A percentile compares a stretch with the other conserved stretches of the same genome.
These are phyloP conservation scores for Bruguiera parviflora DNA, from an alignment of 345 rosid genomes.

Conservation along the genomic window DNA sequence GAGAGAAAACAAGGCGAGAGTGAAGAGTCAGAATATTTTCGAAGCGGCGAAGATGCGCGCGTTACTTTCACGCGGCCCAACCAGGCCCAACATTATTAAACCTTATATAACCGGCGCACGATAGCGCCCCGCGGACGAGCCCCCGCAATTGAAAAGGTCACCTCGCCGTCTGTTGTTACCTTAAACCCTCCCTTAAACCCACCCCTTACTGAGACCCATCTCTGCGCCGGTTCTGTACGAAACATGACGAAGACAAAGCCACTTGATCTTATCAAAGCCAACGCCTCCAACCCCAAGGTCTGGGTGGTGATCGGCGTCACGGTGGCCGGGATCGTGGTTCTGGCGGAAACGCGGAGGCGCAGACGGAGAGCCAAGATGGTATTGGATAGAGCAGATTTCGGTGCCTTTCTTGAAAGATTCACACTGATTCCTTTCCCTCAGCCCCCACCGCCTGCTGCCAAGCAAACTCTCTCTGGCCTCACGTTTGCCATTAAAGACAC, in stretches of 20 bases:
- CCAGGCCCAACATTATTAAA: not conserved
- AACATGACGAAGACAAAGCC: slow-evolving; percentile 41
- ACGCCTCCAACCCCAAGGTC: slow-evolving; percentile 58
- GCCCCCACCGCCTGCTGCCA: slow-evolving; percentile 87
- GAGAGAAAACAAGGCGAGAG: no score
- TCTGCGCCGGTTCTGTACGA: not conserved
- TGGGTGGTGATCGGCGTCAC: slow-evolving; percentile 78
- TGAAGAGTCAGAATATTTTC: no score
- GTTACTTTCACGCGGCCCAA: not conserved
- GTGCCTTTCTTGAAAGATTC: slow-evolving; percentile 72
- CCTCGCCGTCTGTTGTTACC: not conserved
- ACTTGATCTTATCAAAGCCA: slow-evolving; percentile 38
- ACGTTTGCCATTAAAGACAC: slow-evolving; percentile 79
- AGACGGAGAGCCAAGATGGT: slow-evolving; percentile 40
- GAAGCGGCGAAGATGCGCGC: not conserved
- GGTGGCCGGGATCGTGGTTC: slow-evolving; percentile 64
- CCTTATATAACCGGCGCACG: not conserved
- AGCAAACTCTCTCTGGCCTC: slow-evolving; percentile 59
- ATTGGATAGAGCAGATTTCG: slow-evolving; percentile 45
- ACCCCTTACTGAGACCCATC: not conserved
- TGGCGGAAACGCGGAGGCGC: slow-evolving; percentile 68
- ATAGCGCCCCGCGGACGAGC: not conserved
- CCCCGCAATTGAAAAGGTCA: not conserved
- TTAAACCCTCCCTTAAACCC: not conserved
- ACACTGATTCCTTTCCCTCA: slow-evolving; percentile 73